Percentiles rank a stretch among this genome's conserved stretches.
Conservation (phyloP, 2,329 filamentous ascomycete genomes). For the Hortaea werneckii region DNA sequence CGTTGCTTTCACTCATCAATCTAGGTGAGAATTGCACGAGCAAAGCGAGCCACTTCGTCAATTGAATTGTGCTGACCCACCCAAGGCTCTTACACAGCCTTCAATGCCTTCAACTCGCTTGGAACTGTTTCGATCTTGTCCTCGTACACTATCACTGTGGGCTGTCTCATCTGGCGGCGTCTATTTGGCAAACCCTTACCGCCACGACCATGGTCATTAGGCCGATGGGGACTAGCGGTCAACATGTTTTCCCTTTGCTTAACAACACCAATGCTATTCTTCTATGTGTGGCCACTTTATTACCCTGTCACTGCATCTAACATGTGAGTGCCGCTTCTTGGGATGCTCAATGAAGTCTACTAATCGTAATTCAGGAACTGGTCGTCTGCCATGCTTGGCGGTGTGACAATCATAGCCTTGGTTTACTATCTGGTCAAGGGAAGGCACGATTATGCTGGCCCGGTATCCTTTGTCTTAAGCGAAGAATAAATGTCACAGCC, state of each 20-base stretch:
- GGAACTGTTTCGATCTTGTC: slow-evolving; percentile 28
- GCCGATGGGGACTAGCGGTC: slow-evolving; percentile 22
- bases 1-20: slow-evolving; percentile 27
- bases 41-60: background rate
- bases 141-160: slow-evolving; percentile 30
- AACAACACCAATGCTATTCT: slow-evolving; percentile 37
- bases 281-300: slow-evolving; percentile 37
- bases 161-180: slow-evolving; percentile 27
- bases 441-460: slow-evolving; percentile 17
- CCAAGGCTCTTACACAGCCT: slow-evolving; percentile 26
- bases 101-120: slow-evolving; percentile 34
- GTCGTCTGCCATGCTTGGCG: slow-evolving; percentile 16
- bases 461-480: background rate
- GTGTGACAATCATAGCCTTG: slow-evolving; percentile 30
- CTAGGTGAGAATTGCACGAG: slow-evolving; percentile 12
- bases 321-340: background rate
- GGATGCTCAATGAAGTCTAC: background rate
- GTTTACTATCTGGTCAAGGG: slow-evolving; percentile 30
- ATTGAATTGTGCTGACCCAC: background rate
- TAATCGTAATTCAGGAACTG: background rate
- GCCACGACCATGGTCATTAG: slow-evolving; percentile 29
- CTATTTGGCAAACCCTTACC: slow-evolving; percentile 26
- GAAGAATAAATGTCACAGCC: background rate
- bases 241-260: slow-evolving; percentile 29
- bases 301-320: background rate